Evolutionary conservation across 257 asterid species (phyloP), one percentile per base, ranked within the genome.

Genomic region (Penstemon eatonii): DNA sequence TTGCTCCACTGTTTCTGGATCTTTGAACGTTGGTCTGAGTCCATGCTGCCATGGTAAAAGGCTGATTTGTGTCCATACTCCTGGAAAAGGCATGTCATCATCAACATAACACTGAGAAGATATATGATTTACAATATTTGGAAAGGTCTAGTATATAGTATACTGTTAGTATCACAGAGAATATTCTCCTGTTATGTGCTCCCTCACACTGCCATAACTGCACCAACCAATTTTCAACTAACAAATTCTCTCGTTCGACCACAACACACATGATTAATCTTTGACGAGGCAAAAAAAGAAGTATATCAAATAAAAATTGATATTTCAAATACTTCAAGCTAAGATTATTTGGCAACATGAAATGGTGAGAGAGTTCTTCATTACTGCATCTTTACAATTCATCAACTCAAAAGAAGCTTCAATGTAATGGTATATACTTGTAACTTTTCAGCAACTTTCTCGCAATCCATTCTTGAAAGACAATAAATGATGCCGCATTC

Each of bases 1-100:
- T 91, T 94, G 89, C 97, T 94, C 99, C 99, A 94, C 76, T 89
- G 96, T 73, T 67, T 89, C 80, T 94, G 99, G 60, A 83, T 74
- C 68, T 61, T 68, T 52, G 97, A 76, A 64, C 99, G 97, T 63
- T 91, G 90, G 38, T 76, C 63, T 55, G 96, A 50, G 9, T 89
- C 97, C 96, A 94, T 86, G 87, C 85, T 89, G 70, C 99, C 97
- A 71, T 94, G 97, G 81, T 94, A 94, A 83, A 82, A 94, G 64
- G 96, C 95, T 53, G 96, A 85, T 74, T 84, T 86, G 77, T 89
- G 99, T 45, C 95, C 95, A 54, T 67, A 84, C 67, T 86, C 90
- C 99, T 94, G 86, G 76, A 74, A 71, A 39, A 60, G 74, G 66
- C 41, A 25, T 59, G 60, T 4, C 12, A 25, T n/a, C n/a, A n/a